Base-by-base conservation (phyloP, 1,284 basidiomycete species). In the Chiua sp. region DNA sequence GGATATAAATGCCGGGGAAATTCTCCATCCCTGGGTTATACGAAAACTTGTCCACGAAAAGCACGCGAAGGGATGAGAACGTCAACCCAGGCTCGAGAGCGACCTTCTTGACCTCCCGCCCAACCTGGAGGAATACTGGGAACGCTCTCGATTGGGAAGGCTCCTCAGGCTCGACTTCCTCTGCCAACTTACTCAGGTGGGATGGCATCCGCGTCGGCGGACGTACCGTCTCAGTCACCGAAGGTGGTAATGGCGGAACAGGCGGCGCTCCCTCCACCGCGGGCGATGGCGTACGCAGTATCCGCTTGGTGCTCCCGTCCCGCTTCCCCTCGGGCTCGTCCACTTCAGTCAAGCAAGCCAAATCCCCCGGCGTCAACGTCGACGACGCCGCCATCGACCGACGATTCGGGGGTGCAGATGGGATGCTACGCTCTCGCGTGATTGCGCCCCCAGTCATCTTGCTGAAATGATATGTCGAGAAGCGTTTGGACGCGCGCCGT, bases 41-140 rank as follows among this genome's bases (percentile, higher is more conserved):
- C 42, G 93, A 90, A 70, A 99, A 99, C 68, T 89, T 91, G 78
- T 98, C 96, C 69, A 98, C 93, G 71, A 99, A 99, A 28, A 98
- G 77, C 69, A 98, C 85, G 48, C 93, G 82, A 59, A 97, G 74
- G 4, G 86, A 87, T 3, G 91, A 80, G 64, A 95, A 86, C 1
- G 90, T 88, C 55, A 92, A 77, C 1, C 83, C 85, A 7, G 86
- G 81, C 56, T 94, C 91, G 47, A 98, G 80, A 12, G 73, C 79
- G 2, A 89, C 88, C 72, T 97, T 98, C 78, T 97, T 96, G 51
- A 97, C 94, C 71, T 97, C 94, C 39, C 94, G 82, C 1, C 95
- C 96, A 7, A 98, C 83, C 71, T 98, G 96, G 54, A 99, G 80
- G 77, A 95, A 99, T 20, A 97, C 87, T 0, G 86, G 83, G 54